Base-by-base conservation (phyloP, 2,329 filamentous ascomycete genomes). In the Plectosphaerella plurivora region DNA sequence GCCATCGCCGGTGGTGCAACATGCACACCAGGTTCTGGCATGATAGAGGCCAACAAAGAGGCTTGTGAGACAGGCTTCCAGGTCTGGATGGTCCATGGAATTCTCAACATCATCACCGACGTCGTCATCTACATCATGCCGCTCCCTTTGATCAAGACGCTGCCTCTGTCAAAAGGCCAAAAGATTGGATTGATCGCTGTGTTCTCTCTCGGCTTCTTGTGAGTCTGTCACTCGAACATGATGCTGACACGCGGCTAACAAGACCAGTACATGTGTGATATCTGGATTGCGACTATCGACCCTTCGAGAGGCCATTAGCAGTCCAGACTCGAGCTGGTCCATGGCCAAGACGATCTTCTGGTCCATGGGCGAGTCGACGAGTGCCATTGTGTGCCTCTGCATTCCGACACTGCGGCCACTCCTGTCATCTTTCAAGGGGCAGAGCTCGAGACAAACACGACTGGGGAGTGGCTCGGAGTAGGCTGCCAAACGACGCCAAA, bases 301-400 rank as follows among this genome's bases (percentile, higher is more conserved):
- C 15, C 62, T 71, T 41, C 53, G 57, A 39, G 56, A 59, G 9
- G 58, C 60, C 12, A 55, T 65, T n/a, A 52, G 35, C 1, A 59
- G 61, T 3, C 53, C 54, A n/a, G 69, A 72, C 53, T 47, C 56
- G 2, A 70, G 67, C 6, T 72, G 62, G 55, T 61, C 68, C 44
- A 63, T 69, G 50, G 57, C 62, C 9, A 49, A 52, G 14, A 65
- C 63, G 4, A 63, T 63, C 14, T 61, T 67, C 58, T 73, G 70
- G 68, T 69, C 68, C 16, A 63, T 72, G 45, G 63, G 69, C 50
- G 71, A 74, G 55, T 65, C 71, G 55, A 68, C 68, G 44, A 62
- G 67, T 49, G 70, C 68, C 51, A 63, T 73, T 54, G 60, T 73
- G 14, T 72, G 71, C 54, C 63, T 68, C 45, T 71, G 69, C 52